Base-by-base conservation (phyloP, 2,329 filamentous ascomycete genomes). In the Colletotrichum scovillei region DNA sequence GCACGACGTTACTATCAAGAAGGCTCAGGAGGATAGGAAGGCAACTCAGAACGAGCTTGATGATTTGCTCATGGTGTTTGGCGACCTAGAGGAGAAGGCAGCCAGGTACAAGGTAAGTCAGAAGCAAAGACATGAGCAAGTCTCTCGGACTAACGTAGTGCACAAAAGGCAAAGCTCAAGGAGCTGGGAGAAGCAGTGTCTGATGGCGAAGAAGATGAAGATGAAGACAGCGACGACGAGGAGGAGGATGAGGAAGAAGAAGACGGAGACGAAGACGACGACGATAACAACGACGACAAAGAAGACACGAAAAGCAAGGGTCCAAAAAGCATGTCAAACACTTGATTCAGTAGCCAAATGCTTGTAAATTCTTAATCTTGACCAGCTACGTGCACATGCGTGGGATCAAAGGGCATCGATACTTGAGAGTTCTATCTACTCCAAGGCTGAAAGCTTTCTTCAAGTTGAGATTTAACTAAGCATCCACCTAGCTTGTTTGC, bases 11-110 rank as follows among this genome's bases (percentile, higher is more conserved):
- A 77, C 80, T 28, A 65, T 82, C 19, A 79, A 82, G 58, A 83
- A 88, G 75, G 92, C 89, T 74, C 90, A 92, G 76, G 88, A 90
- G 73, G 91, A 92, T 71, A 91, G 89, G 68, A 87, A 90, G 74
- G 84, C 88, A 1, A 88, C 88, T 5, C 94, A 96, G 79, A 87
- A 89, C 3, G 94, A 97, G 81, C 86, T 96, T 58, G 94, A 97
- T 76, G 94, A 97, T 80, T 86, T 96, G 67, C 84, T 97, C 46
- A 93, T 96, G 84, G 92, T 97, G 5, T 94, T 95, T 81, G 91
- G 90, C 16, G 94, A 97, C 79, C 80, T 95, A 22, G 94, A 97
- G 81, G 93, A 94, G 67, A 96, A 95, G 83, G 86, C 91, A 62
- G 87, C 88, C 55, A 91, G 90, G 77, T 95, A 96, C 79, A 96